Conservation (phyloP, 176 grass and related monocot species). For the Phyllostachys edulis region DNA sequence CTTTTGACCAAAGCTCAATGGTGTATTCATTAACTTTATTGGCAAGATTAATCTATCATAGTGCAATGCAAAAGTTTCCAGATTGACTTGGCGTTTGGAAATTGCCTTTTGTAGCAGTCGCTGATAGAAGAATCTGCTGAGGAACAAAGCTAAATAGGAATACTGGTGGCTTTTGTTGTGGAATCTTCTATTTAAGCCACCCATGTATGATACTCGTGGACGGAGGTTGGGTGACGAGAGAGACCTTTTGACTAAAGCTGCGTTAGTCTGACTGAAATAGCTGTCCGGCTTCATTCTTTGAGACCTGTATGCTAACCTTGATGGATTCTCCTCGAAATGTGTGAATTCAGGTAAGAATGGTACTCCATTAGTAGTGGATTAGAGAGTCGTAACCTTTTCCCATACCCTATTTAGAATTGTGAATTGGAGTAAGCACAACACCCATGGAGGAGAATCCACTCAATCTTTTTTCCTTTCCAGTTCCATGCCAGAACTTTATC, state of each 20-base stretch:
- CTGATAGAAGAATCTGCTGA: constrained; percentile 37
- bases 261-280: constrained; percentile 15
- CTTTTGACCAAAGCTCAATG: background rate
- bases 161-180: background rate
- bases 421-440: constrained; percentile 6
- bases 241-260: background rate
- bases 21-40: constrained; percentile 14
- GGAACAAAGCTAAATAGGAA: constrained; percentile 21
- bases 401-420: constrained; percentile 12
- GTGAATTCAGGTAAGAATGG: constrained; percentile 27
- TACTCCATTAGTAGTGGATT: constrained; percentile 15
- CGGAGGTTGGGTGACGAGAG: background rate
- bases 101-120: constrained; percentile 33
- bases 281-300: constrained; percentile 6
- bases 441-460: constrained; percentile 19
- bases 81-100: constrained; percentile 18
- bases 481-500: background rate
- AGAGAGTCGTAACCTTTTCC: constrained; percentile 7
- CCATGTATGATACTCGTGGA: constrained; percentile 10
- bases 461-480: constrained; percentile 18
- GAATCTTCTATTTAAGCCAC: constrained; percentile 21
- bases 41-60: background rate
- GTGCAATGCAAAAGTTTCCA: constrained; percentile 12
- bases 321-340: constrained; percentile 20
- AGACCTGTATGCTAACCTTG: constrained; percentile 13